Base-by-base conservation (phyloP, 2,329 filamentous ascomycete species). In the Fusarium bactridioides region DNA sequence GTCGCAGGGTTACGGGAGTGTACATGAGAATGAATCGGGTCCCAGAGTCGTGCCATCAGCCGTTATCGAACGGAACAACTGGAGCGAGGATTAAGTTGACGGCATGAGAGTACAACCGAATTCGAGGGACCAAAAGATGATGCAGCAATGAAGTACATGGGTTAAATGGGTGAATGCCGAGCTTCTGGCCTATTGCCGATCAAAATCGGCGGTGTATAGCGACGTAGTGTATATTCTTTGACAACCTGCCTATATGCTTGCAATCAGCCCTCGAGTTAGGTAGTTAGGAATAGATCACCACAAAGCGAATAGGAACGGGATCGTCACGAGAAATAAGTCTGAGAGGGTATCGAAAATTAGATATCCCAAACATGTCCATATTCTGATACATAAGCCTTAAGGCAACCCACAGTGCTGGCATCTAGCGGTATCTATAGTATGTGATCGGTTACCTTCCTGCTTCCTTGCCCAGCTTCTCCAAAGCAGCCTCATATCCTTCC, bases 401-500 rank as follows among this genome's bases (percentile, higher is more conserved):
- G 15, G 29, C 25, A 48, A 19, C 27, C 29, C 40, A 59, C 50
- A 58, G 64, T 61, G 40, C 44, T 50, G 62, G 33, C 9, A 48
- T 53, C 59, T 50, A 61, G 56, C 44, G 62, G 16, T 64, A 31
- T 48, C 54, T 61, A 37, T 37, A 29, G 31, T 57, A 44, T 47
- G 62, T 64, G 76, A 7, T 31, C 9, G 33, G 1, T 61, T 71
- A 77, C 65, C 78, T 76, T 41, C 77, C 70, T 21, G 91, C 91
- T 75, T 93, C 91, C 62, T 86, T 85, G 56, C 89, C 89, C 72
- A 94, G 82, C 77, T 85, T 85, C 72, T 86, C 86, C 70, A 95
- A 80, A 18, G 92, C 91, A 35, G 79, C 75, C 75, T 89, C 86
- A 67, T 89, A 89, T 40, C 78, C 78, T 51, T 80, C 78, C 15